A percentile compares a stretch with the other conserved stretches of the same genome.
phyloP scores from a whole-genome alignment of 2,329 filamentous ascomycete species.

The Xylaria sp. region DNA sequence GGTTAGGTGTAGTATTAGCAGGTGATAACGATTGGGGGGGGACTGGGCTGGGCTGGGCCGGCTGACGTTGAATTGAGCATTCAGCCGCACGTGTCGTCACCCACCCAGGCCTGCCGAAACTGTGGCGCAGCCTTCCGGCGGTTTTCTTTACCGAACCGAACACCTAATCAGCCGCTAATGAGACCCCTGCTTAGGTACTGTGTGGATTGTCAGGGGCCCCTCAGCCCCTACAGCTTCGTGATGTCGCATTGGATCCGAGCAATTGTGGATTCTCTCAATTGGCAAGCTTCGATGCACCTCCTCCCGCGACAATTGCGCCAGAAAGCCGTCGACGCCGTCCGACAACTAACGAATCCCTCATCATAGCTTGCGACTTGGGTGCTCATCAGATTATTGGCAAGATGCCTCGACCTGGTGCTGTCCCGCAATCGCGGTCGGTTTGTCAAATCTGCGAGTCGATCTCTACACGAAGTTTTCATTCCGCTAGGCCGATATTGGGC shows the following conservation, averaged over 20 bases:
- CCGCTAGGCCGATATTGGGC: slow-evolving; percentile 21
- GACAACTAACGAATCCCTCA: too few species aligned
- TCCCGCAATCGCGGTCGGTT: slow-evolving; percentile 26
- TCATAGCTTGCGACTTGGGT: too few species aligned
- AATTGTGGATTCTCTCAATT: slow-evolving; percentile 2
- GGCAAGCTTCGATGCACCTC: slow-evolving; percentile 13
- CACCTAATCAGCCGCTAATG: too few species aligned
- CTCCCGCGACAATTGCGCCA: slow-evolving; percentile 1
- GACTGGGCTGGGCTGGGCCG: background rate
- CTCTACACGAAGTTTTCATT: slow-evolving; percentile 25
- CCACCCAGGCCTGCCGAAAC: background rate
- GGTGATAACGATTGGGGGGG: background rate
- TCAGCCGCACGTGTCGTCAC: background rate
- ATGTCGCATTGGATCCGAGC: slow-evolving; percentile 8
- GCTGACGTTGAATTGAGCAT: background rate
- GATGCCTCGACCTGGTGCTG: slow-evolving; percentile 31
- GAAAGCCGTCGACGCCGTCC: too few species aligned
- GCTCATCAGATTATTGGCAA: slow-evolving; percentile 1
- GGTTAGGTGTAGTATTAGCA: background rate
- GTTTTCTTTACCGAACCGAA: too few species aligned
- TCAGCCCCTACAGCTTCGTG: background rate
- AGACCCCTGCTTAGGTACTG: too few species aligned
- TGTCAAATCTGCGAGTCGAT: slow-evolving; percentile 40
- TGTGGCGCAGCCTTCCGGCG: background rate
- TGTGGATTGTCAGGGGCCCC: background rate